phyloP scores from a whole-genome alignment of 2,329 filamentous ascomycete species.

The Aureobasidium mangrovei region DNA sequence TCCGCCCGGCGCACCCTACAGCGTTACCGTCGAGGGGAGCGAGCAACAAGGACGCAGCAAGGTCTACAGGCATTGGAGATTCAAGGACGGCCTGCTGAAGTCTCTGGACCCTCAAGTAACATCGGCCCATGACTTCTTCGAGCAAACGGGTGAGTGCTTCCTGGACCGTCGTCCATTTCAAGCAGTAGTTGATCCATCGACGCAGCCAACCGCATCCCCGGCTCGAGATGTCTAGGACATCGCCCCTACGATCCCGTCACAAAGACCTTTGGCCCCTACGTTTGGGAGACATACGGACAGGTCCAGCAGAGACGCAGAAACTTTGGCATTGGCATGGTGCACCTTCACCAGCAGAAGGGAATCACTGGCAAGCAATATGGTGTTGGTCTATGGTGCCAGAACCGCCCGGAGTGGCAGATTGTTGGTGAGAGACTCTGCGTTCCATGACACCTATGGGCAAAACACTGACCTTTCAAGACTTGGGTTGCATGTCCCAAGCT shows the following conservation, averaged over 20 bases:
- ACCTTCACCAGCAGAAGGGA: conserved; percentile 67
- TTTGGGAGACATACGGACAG: conserved; percentile 76
- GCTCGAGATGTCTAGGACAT: conserved; percentile 66
- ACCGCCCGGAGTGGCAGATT: conserved; percentile 83
- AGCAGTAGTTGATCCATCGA: not conserved
- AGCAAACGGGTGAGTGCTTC: conserved; percentile 43
- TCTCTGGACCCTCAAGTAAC: conserved; percentile 56
- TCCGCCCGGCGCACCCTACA: conserved; percentile 68
- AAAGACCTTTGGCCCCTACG: conserved; percentile 66
- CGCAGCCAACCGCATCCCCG: conserved; percentile 50
- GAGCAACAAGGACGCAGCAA: conserved; percentile 62
- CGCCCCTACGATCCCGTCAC: conserved; percentile 68
- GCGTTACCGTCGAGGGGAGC: conserved; percentile 66
- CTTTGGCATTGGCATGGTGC: conserved; percentile 75
- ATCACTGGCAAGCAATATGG: conserved; percentile 60
- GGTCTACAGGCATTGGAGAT: conserved; percentile 77
- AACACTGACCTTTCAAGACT: conserved; percentile 45
- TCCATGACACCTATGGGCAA: not conserved
- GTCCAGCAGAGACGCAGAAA: conserved; percentile 72
- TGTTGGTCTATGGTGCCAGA: conserved; percentile 78
- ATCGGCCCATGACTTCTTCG: conserved; percentile 75
- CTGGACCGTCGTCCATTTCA: not conserved
- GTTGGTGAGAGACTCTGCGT: conserved; percentile 43
- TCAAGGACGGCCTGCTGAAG: conserved; percentile 61
- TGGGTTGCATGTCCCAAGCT: conserved; percentile 78